Evolutionary conservation across 2,329 filamentous ascomycete species (phyloP), one percentile per base, ranked within the genome.

Genomic region (Pseudopithomyces chartarum): DNA sequence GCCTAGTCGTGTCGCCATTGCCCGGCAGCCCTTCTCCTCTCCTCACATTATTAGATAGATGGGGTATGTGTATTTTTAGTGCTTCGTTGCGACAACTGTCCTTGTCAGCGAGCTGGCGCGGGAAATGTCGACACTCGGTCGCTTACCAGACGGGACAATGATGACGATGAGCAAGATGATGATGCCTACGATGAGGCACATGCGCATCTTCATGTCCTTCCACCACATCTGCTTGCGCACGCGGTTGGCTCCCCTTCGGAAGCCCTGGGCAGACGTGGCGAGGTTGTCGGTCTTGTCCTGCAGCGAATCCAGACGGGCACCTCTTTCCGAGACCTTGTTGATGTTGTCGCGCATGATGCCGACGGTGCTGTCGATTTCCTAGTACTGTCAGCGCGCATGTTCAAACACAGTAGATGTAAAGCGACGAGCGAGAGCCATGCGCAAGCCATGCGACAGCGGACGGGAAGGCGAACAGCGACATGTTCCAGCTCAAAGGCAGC

Each of bases 141-240:
- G n/a, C 87, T 74, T 87, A 97, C 94, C 92, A 67, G 90, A 84
- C 65, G 95, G 95, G 68, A 98, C 88, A 73, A 99, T 95, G 76
- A 99, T 98, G 78, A 99, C 86, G 68, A 96, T 82, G 66, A 99
- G 85, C 69, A 99, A 84, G 67, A 98, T 85, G 77, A 98, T 90
- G 79, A 99, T 90, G 72, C 93, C 95, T 57, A 88, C 84, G 74
- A 96, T 90, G 69, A 99, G 83, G 81, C 94, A 98, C 84, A 97
- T 95, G 78, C 95, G 89, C 95, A 99, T 99, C 87, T 98, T 98
- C 92, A 97, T 96, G 75, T 98, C 94, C 86, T 98, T 98, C 94
- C 93, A 98, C 94, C 94, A 98, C 94, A 98, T 98, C 80, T 96
- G 89, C 79, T 82, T 82, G 78, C 95, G 88, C 68, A 99, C 94